Percentiles rank a stretch among this genome's conserved stretches.
phyloP scores from a whole-genome alignment of 1,284 basidiomycete species.

The Boletellus deceptivus region DNA sequence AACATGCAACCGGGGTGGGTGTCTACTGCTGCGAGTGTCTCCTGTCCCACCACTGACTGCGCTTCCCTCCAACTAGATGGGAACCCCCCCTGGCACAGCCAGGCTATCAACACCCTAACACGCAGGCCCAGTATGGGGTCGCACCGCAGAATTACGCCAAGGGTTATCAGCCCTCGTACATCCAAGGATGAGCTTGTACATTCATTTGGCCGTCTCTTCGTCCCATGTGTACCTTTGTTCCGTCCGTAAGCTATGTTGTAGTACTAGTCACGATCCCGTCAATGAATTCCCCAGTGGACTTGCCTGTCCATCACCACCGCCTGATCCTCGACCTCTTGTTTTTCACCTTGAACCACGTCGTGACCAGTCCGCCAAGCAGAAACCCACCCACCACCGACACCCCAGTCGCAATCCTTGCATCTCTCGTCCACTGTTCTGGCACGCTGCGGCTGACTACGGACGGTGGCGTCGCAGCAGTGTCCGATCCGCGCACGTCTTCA shows the following conservation, averaged over 20 bases:
- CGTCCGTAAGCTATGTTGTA: not conserved
- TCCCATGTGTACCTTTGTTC: not conserved
- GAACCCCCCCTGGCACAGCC: constrained; percentile 38
- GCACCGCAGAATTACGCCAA: constrained; percentile 12
- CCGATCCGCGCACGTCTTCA: constrained; percentile 43
- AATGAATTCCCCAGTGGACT: not conserved
- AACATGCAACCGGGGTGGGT: constrained; percentile 45
- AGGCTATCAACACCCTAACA: constrained; percentile 32
- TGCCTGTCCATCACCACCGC: constrained; percentile 3
- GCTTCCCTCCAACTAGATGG: constrained; percentile 36
- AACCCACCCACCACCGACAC: constrained; percentile 29
- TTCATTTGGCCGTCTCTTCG: not conserved
- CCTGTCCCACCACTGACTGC: not conserved
- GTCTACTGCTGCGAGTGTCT: too few relatives aligned
- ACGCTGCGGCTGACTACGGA: constrained; percentile 17
- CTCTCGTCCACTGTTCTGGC: constrained; percentile 17
- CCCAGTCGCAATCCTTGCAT: constrained; percentile 14
- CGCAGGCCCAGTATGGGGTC: constrained; percentile 17
- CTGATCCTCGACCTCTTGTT: constrained; percentile 3
- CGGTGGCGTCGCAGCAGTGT: constrained; percentile 34
- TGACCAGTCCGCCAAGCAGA: constrained; percentile 34
- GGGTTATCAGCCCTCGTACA: constrained; percentile 33
- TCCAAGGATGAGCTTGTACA: constrained; percentile 14
- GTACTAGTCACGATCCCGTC: constrained; percentile 1
- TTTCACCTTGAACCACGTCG: constrained; percentile 10